Base-by-base conservation (phyloP, 2,329 filamentous ascomycete species). In the Clonostachys solani region DNA sequence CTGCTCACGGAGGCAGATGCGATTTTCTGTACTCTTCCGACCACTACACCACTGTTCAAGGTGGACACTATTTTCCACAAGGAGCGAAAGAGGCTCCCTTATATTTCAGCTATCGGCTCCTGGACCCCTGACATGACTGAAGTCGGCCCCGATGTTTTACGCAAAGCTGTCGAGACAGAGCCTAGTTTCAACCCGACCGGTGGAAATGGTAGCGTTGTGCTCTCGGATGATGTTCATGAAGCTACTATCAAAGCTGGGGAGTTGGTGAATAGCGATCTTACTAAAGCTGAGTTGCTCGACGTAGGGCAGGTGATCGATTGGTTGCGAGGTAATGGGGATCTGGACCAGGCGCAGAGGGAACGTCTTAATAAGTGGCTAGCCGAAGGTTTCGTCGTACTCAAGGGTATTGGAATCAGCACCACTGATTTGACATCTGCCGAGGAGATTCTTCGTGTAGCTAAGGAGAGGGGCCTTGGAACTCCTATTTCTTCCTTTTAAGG, bases 351-450 rank as follows among this genome's bases (percentile, higher is more conserved):
- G 65, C 68, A 46, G 63, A 68, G 51, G 64, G 62, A 12, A 35
- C 54, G 52, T 17, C 52, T 86, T 52, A 67, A 69, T 38, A 75
- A 82, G 35, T 87, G 83, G 81, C 57, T 86, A 44, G 72, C 77
- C 50, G 71, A 68, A 42, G 84, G 84, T 0, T 83, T 86, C 59
- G 77, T 87, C 1, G 78, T 88, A 34, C 87, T 84, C 58, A 87
- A 88, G 72, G 80, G 80, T 53, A 83, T 87, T 4, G 84, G 84
- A 0, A 61, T 87, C 47, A 83, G 83, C 1, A 59, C 87, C 50
- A 87, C 86, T 81, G 84, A 87, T 65, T 66, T 87, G 35, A 77
- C 83, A 4, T 79, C 85, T 6, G 83, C 81, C 1, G 68, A 69
- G 29, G 75, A 83, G 54, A 54, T 87, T 48, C 69, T 86, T 6